These are phyloP conservation scores for Colletotrichum lini DNA, from an alignment of 2,329 filamentous ascomycete genomes.

Conservation along the genomic window DNA sequence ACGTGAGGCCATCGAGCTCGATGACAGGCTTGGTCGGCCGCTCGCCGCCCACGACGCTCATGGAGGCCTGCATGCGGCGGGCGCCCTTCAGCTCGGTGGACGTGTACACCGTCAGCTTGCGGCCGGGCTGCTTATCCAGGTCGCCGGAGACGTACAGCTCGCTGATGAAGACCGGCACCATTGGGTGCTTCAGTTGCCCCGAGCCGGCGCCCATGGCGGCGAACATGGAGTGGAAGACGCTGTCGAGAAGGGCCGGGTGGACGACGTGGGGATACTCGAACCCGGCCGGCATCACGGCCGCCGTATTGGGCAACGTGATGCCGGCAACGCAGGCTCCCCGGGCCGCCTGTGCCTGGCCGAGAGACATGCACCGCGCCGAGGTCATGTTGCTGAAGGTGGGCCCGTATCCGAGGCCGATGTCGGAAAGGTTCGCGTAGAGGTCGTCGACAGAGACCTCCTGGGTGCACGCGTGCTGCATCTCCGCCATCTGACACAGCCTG, in stretches of 20 bases:
- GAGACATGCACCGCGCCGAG: neutral
- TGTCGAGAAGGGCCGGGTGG: constrained; percentile 17
- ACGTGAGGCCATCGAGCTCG: neutral
- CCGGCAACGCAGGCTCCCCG: neutral
- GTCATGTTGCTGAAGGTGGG: constrained; percentile 33
- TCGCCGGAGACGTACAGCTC: constrained; percentile 18
- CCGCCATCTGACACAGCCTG: neutral
- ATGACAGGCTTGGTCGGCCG: constrained; percentile 5
- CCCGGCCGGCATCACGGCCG: constrained; percentile 13
- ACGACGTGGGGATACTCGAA: constrained; percentile 19
- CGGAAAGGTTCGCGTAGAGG: constrained; percentile 27
- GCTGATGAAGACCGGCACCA: constrained; percentile 24
- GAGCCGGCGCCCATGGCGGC: constrained; percentile 3
- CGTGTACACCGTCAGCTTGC: constrained; percentile 17
- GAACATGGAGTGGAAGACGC: constrained; percentile 19
- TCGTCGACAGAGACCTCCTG: neutral
- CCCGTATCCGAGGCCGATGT: constrained; percentile 36
- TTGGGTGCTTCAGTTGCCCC: constrained; percentile 1
- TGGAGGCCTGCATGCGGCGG: neutral
- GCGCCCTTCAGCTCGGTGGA: constrained; percentile 9
- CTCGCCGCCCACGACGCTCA: constrained; percentile 2
- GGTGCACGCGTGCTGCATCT: neutral
- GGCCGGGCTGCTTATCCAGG: constrained; percentile 5
- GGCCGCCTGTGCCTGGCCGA: neutral
- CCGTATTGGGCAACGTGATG: neutral